Conservation (phyloP, 805 yeast genomes). For the Danielia reshetovae region DNA sequence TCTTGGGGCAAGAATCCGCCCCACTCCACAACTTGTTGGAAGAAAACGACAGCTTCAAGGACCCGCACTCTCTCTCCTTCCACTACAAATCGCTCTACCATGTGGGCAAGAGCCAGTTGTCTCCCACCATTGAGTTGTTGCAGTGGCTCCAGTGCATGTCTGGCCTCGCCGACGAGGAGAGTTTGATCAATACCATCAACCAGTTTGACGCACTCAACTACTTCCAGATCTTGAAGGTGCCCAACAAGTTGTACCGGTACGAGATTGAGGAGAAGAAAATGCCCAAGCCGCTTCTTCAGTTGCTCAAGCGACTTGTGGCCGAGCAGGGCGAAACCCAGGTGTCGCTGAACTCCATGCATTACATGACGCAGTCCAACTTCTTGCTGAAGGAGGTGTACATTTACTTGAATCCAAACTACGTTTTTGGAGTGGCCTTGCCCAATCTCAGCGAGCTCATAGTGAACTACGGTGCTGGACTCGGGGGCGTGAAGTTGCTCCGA, state of each 20-base stretch:
- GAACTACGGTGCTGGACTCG: slow-evolving; percentile 73
- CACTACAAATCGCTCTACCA: slow-evolving; percentile 62
- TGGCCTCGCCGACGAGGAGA: slow-evolving; percentile 61
- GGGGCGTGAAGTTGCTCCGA: slow-evolving; percentile 52
- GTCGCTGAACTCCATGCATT: slow-evolving; percentile 23
- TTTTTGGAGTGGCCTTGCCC: slow-evolving; percentile 64
- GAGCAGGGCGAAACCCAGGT: slow-evolving; percentile 40
- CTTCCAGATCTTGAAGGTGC: slow-evolving; percentile 62
- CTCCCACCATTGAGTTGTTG: slow-evolving; percentile 70
- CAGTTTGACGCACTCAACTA: slow-evolving; percentile 60
- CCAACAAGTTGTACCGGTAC: slow-evolving; percentile 68
- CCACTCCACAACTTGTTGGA: slow-evolving; percentile 22
- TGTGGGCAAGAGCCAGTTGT: slow-evolving; percentile 63
- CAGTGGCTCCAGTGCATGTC: slow-evolving; percentile 91
- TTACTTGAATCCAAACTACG: slow-evolving; percentile 49
- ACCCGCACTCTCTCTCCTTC: slow-evolving; percentile 51
- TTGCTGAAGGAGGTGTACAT: slow-evolving; percentile 39
- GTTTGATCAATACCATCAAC: slow-evolving; percentile 49
- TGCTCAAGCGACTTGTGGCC: slow-evolving; percentile 27
- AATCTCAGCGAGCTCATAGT: slow-evolving; percentile 67
- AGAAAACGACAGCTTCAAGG: slow-evolving; percentile 17
- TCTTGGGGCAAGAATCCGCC: slow-evolving; percentile 10
- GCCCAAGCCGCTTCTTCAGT: slow-evolving; percentile 33
- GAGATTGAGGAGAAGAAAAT: slow-evolving; percentile 78
- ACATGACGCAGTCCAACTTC: slow-evolving; percentile 38